Conservation (phyloP, 139 green algal species). For the Chlorella sp. region DNA sequence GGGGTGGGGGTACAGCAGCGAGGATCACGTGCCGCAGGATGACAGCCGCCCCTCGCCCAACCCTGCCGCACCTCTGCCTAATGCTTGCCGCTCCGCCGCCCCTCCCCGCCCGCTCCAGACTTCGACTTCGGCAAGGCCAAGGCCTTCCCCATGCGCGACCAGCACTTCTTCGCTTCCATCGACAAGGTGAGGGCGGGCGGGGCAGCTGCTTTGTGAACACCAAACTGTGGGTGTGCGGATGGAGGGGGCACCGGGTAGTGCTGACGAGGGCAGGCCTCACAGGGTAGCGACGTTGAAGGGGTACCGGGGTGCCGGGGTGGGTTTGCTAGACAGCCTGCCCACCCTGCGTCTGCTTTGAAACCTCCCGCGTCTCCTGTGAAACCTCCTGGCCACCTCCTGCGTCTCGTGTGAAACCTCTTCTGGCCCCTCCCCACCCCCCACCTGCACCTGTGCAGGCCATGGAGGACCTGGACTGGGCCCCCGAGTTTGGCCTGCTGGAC, state of each 20-base stretch:
- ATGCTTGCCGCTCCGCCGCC: neutral
- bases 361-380: too few species aligned
- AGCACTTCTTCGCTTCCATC: slow-evolving; percentile 97
- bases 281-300: too few species aligned
- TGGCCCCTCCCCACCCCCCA: neutral
- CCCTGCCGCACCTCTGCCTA: neutral
- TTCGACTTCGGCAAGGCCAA: slow-evolving; percentile 87
- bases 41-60: too few species aligned
- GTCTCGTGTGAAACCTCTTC: neutral
- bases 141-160: slow-evolving; percentile 95
- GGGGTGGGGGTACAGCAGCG: too few species aligned
- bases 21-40: too few species aligned
- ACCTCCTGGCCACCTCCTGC: neutral
- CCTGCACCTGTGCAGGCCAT: slow-evolving; percentile 55
- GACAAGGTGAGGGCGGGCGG: slow-evolving; percentile 87
- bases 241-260: too few species aligned
- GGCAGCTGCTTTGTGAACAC: too few species aligned
- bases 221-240: too few species aligned
- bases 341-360: too few species aligned
- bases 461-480: slow-evolving; percentile 87
- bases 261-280: too few species aligned
- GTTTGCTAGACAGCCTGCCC: too few species aligned
- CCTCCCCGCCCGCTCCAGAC: slow-evolving; percentile 40
- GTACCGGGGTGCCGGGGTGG: too few species aligned
- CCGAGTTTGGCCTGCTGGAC: slow-evolving; percentile 89